Conservation (phyloP, 2,329 filamentous ascomycete species). For the Epichloe gansuensis region DNA sequence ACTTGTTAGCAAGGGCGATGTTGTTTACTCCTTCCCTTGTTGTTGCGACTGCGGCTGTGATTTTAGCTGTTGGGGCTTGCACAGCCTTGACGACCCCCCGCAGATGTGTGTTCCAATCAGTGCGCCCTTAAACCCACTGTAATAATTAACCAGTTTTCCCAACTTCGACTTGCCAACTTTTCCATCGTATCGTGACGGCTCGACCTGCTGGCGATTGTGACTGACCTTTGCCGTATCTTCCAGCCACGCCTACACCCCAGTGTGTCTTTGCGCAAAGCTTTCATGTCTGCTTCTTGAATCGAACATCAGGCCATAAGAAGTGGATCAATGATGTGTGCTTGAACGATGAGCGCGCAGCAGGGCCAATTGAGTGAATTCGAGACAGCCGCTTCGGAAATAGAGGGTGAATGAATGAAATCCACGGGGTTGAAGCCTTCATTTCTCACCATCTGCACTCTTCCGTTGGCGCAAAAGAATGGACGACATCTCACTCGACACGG, state of each 20-base stretch:
- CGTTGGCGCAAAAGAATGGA: slow-evolving; percentile 2
- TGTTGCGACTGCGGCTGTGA: no score
- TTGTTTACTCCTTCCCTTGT: no score
- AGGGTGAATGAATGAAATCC: no score
- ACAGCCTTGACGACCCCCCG: not conserved
- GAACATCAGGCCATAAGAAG: not conserved
- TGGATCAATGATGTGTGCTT: not conserved
- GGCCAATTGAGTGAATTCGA: not conserved
- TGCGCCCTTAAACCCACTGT: not conserved
- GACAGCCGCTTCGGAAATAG: not conserved
- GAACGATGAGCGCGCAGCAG: not conserved
- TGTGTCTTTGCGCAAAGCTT: no score
- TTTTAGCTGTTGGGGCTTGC: no score
- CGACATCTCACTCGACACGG: slow-evolving; percentile 10
- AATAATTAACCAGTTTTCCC: not conserved
- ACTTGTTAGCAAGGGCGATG: no score
- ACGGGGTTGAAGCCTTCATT: not conserved
- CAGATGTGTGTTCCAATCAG: not conserved
- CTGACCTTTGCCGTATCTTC: not conserved
- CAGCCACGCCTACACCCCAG: no score
- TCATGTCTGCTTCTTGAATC: not conserved
- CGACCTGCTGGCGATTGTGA: not conserved
- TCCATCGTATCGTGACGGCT: not conserved
- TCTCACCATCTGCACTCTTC: not conserved
- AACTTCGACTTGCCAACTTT: not conserved